Evolutionary conservation across 140 eudicot genomes (phyloP).

Genomic region (Cichorium intybus): DNA sequence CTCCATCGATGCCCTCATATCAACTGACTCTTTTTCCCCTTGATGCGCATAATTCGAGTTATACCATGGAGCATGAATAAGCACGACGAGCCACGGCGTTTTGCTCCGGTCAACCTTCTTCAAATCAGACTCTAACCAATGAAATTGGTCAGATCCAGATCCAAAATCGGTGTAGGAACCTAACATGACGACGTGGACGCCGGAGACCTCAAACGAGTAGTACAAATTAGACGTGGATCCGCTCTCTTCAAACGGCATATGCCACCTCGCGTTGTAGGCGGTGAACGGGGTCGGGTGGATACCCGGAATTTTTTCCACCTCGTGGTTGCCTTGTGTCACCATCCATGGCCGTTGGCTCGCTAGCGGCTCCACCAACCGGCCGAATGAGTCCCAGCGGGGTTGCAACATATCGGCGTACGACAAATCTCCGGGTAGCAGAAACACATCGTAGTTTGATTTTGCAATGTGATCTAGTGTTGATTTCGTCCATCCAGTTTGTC

Average conservation of each 20-base stretch:
- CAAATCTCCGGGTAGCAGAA: constrained; percentile 75
- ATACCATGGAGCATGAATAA: constrained; percentile 85
- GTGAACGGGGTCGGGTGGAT: constrained; percentile 37
- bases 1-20: constrained; percentile 68
- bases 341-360: constrained; percentile 82
- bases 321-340: constrained; percentile 91
- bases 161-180: constrained; percentile 68
- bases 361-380: constrained; percentile 57
- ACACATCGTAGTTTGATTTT: constrained; percentile 53
- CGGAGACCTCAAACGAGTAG: constrained; percentile 72
- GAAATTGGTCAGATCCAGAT: constrained; percentile 44
- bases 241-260: constrained; percentile 76
- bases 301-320: constrained; percentile 42
- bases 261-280: constrained; percentile 82
- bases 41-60: constrained; percentile 72
- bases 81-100: constrained; percentile 70
- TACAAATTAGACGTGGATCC: constrained; percentile 61
- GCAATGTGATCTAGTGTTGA: constrained; percentile 69
- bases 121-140: constrained; percentile 57
- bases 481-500: constrained; percentile 75
- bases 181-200: constrained; percentile 67
- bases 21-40: constrained; percentile 49
- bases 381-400: constrained; percentile 72
- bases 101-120: constrained; percentile 45
- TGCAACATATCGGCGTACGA: constrained; percentile 61